Conservation (phyloP, 495 filamentous ascomycete species). For the Cladorrhinum samala region DNA sequence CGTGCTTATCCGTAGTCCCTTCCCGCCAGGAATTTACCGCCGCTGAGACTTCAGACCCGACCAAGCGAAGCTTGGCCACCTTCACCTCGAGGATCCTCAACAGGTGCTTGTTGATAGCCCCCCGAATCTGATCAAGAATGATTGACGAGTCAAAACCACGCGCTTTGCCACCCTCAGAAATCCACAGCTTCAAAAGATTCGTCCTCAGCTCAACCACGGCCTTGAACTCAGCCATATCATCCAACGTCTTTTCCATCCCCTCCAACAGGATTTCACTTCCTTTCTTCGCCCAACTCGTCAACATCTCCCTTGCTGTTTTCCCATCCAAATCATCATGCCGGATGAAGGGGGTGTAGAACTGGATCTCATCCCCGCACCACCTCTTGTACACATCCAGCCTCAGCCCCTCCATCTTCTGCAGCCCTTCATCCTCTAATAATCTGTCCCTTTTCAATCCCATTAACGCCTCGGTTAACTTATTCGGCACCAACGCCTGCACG, state of each 20-base stretch:
- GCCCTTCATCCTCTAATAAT: conserved; percentile 61
- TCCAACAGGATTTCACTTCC: conserved; percentile 59
- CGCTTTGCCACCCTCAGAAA: conserved; percentile 47
- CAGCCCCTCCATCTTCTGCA: conserved; percentile 60
- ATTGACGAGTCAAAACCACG: conserved; percentile 52
- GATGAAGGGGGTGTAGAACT: conserved; percentile 84
- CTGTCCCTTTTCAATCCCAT: conserved; percentile 60
- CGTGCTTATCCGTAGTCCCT: conserved; percentile 39
- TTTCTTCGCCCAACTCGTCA: conserved; percentile 67
- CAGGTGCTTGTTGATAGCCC: conserved; percentile 60
- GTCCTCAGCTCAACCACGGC: conserved; percentile 62
- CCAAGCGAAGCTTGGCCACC: conserved; percentile 49
- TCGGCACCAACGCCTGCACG: conserved; percentile 67
- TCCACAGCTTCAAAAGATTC: conserved; percentile 69
- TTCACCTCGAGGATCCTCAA: conserved; percentile 52
- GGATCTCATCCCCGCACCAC: conserved; percentile 80
- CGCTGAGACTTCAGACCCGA: conserved; percentile 52
- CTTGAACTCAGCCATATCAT: conserved; percentile 54
- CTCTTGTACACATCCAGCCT: conserved; percentile 73
- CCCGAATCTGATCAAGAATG: conserved; percentile 62
- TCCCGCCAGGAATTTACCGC: conserved; percentile 48
- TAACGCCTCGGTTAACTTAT: conserved; percentile 64
- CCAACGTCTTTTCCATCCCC: conserved; percentile 52
- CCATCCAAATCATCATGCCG: conserved; percentile 73
- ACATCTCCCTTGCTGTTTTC: conserved; percentile 55